phyloP scores from a whole-genome alignment of 805 yeast genomes.

The Hanseniaspora meyeri region DNA sequence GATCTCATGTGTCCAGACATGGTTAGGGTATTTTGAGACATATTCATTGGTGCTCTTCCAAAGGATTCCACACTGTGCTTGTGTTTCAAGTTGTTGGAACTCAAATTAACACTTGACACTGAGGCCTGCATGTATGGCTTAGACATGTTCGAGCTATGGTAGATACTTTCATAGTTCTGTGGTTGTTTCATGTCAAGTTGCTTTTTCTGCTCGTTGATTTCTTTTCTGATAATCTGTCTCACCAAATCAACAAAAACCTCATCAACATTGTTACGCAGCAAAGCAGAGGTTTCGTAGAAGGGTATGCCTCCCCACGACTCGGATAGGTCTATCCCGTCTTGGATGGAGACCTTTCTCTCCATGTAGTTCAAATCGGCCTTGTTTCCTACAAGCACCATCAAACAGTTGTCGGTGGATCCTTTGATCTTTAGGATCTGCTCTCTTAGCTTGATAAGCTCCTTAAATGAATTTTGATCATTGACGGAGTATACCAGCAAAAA shows the following conservation, averaged over 20 bases:
- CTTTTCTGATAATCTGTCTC: constrained; percentile 54
- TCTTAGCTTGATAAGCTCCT: constrained; percentile 64
- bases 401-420: constrained; percentile 54
- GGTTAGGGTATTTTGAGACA: constrained; percentile 3
- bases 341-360: constrained; percentile 64
- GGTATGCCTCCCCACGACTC: constrained; percentile 83
- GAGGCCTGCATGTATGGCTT: not conserved
- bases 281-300: constrained; percentile 88
- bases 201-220: constrained; percentile 19
- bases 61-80: not conserved
- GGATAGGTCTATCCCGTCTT: constrained; percentile 72
- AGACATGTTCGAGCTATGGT: not conserved
- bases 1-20: constrained; percentile 13
- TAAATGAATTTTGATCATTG: constrained; percentile 61
- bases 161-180: not conserved
- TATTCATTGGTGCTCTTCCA: not conserved
- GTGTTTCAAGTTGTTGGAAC: not conserved
- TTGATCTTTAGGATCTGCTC: constrained; percentile 79
- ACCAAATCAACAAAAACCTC: constrained; percentile 83
- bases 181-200: constrained; percentile 5
- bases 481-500: constrained; percentile 78
- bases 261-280: constrained; percentile 76
- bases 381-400: constrained; percentile 84
- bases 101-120: not conserved
- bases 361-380: constrained; percentile 65